phyloP scores from a whole-genome alignment of 441 rosid species.

The Adansonia rubrostipa region DNA sequence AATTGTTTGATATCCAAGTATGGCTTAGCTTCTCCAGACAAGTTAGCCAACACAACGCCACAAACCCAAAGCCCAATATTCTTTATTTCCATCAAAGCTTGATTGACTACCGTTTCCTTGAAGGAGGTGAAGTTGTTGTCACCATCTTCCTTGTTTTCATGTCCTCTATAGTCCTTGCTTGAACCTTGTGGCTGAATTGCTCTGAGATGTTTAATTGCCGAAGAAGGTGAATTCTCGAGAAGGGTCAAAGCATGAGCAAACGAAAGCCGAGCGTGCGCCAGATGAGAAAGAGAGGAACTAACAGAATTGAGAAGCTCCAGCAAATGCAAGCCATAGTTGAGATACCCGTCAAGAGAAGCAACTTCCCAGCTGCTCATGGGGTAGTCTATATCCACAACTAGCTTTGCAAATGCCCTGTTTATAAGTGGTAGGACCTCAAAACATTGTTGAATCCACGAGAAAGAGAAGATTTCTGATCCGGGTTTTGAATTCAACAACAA shows the following conservation, averaged over 20 bases:
- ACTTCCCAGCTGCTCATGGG: constrained; percentile 54
- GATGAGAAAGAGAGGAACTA: constrained; percentile 24
- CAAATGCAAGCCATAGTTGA: constrained; percentile 49
- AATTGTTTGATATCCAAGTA: constrained; percentile 1
- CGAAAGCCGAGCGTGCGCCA: constrained; percentile 49
- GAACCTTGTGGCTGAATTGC: constrained; percentile 31
- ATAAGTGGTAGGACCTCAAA: constrained; percentile 47
- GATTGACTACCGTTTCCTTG: constrained; percentile 35
- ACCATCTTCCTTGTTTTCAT: constrained; percentile 28
- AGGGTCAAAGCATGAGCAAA: constrained; percentile 51
- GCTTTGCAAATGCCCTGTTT: constrained; percentile 58
- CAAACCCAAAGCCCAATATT: constrained; percentile 50
- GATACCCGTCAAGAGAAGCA: constrained; percentile 47
- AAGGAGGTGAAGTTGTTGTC: constrained; percentile 30
- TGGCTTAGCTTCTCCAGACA: constrained; percentile 42
- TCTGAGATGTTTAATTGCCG: constrained; percentile 43
- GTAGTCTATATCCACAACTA: constrained; percentile 53
- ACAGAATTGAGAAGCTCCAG: constrained; percentile 56
- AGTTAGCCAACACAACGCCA: constrained; percentile 42
- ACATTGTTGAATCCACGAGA: constrained; percentile 51
- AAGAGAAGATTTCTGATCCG: constrained; percentile 31
- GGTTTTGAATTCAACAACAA: constrained; percentile 35
- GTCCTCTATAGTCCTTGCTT: constrained; percentile 26
- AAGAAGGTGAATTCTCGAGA: constrained; percentile 42
- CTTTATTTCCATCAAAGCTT: constrained; percentile 41